Percentiles rank a stretch among this genome's conserved stretches.
phyloP scores from a whole-genome alignment of 345 rosid species.

The Sonneratia caseolaris region DNA sequence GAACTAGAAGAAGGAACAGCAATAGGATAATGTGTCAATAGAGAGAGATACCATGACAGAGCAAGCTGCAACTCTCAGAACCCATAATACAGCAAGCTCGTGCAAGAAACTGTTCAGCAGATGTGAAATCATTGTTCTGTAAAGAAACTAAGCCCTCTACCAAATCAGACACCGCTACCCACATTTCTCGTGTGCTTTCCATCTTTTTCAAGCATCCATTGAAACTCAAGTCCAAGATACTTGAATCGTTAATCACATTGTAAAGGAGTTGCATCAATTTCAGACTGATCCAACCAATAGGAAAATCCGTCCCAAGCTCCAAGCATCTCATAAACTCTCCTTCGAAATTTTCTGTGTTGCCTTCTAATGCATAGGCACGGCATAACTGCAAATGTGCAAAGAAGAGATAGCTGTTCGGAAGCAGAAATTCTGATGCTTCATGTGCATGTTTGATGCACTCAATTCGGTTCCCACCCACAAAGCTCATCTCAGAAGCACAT shows the following conservation, averaged over 20 bases:
- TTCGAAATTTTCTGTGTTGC: conserved; percentile 27
- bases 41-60: conserved; percentile 54
- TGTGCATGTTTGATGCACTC: conserved; percentile 41
- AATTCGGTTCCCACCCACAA: conserved; percentile 41
- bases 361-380: conserved; percentile 69
- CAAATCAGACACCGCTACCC: conserved; percentile 51
- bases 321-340: conserved; percentile 60
- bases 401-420: conserved; percentile 57
- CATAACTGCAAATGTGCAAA: conserved; percentile 66
- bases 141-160: conserved; percentile 47
- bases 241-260: conserved; percentile 36
- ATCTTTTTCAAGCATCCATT: conserved; percentile 33
- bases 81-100: conserved; percentile 50
- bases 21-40: not conserved
- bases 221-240: conserved; percentile 36
- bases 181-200: conserved; percentile 41
- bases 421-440: conserved; percentile 44
- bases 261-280: conserved; percentile 59
- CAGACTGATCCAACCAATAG: conserved; percentile 68
- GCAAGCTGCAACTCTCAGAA: conserved; percentile 58
- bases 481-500: conserved; percentile 70
- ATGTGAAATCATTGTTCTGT: conserved; percentile 36
- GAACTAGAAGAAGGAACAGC: not conserved
- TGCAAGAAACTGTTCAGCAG: conserved; percentile 53
- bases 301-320: conserved; percentile 65